Evolutionary conservation across 306 rosid species (phyloP).

Genomic region (Cicer yamashitae): DNA sequence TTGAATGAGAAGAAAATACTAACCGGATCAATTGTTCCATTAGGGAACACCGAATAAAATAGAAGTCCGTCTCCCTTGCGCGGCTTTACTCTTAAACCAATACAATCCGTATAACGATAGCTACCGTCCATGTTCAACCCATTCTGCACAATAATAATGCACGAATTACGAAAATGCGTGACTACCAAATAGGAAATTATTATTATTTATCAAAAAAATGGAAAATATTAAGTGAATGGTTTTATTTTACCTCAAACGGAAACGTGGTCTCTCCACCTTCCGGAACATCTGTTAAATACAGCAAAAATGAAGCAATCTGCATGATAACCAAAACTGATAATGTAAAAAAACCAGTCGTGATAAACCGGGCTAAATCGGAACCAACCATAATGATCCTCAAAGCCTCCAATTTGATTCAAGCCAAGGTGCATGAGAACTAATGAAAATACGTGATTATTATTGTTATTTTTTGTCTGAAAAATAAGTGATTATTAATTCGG

Average conservation of each 20-base stretch:
- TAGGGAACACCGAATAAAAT: conserved; percentile 76
- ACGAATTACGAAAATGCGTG: neutral
- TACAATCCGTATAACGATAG: conserved; percentile 57
- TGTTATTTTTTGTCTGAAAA: neutral
- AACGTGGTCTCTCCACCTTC: conserved; percentile 94
- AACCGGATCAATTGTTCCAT: conserved; percentile 83
- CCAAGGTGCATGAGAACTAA: neutral
- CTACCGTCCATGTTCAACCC: conserved; percentile 74
- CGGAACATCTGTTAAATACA: conserved; percentile 81
- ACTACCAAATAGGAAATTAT: too few species aligned
- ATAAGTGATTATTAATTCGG: neutral
- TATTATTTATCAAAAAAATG: neutral
- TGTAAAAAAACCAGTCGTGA: neutral
- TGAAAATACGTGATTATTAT: neutral
- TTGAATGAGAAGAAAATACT: conserved; percentile 46
- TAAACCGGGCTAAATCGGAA: neutral
- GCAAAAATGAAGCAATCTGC: conserved; percentile 84
- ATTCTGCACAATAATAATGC: conserved; percentile 58
- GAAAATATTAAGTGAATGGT: conserved; percentile 6
- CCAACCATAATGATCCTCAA: neutral
- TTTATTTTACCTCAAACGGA: conserved; percentile 77
- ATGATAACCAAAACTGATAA: conserved; percentile 30
- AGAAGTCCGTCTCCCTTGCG: conserved; percentile 90
- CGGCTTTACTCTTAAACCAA: conserved; percentile 83
- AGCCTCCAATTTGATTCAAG: neutral